phyloP scores from a whole-genome alignment of 306 rosid species.

The Casuarina cunninghamiana region DNA sequence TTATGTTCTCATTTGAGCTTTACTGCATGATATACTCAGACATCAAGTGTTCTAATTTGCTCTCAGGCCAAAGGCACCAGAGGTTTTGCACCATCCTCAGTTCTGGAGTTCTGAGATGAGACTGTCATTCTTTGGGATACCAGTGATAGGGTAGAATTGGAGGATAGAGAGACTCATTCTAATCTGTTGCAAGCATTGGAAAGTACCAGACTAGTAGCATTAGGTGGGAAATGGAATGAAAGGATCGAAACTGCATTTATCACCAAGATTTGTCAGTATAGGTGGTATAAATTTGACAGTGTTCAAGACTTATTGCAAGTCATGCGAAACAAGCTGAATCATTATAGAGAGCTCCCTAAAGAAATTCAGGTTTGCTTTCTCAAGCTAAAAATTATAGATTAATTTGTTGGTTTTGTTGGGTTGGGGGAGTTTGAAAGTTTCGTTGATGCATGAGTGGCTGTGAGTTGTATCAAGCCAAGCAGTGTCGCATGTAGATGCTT shows the following conservation, averaged over 20 bases:
- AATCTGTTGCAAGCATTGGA: slow-evolving; percentile 58
- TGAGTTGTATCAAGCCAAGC: neutral
- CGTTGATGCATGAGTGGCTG: neutral
- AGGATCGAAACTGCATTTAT: slow-evolving; percentile 67
- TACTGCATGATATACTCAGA: too few species aligned
- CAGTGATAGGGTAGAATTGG: slow-evolving; percentile 82
- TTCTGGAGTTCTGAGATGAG: slow-evolving; percentile 77
- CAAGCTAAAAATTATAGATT: neutral
- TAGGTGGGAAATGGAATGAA: slow-evolving; percentile 74
- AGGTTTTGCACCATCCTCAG: slow-evolving; percentile 78
- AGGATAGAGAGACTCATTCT: slow-evolving; percentile 55
- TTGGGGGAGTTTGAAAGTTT: neutral
- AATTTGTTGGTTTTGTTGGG: neutral
- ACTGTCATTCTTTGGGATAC: slow-evolving; percentile 75
- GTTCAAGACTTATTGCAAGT: slow-evolving; percentile 80
- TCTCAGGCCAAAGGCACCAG: neutral
- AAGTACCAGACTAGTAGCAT: slow-evolving; percentile 48
- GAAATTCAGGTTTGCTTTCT: slow-evolving; percentile 69
- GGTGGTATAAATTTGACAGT: slow-evolving; percentile 73
- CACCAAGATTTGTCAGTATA: slow-evolving; percentile 57
- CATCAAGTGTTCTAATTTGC: too few species aligned
- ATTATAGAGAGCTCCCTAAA: slow-evolving; percentile 72
- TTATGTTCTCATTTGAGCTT: too few species aligned
- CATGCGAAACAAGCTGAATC: slow-evolving; percentile 83
- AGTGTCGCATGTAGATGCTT: neutral